Evolutionary conservation across 2,329 filamentous ascomycete species (phyloP), one percentile per base, ranked within the genome.

Genomic region (Aureobasidium uvarum): DNA sequence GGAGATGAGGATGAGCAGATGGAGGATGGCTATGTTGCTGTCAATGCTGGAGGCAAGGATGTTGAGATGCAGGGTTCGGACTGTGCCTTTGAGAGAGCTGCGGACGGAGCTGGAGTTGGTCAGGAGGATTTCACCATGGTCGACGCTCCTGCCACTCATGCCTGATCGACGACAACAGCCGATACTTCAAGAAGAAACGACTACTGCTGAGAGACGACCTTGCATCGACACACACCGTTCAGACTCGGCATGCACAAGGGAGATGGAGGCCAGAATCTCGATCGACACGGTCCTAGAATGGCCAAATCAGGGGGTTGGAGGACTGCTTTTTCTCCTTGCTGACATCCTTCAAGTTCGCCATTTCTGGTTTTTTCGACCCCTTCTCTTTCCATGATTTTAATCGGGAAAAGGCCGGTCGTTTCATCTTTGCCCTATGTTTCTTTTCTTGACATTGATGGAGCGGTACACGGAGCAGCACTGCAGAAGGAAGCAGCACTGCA

Each of bases 101-200:
- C 11, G 11, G 11, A 41, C 5, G 41, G 16, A 28, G 31, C 25
- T n/a, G 33, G 25, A 18, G 8, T 14, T 16, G 58, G 18, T 4
- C 13, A 28, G 28, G 43, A 63, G 18, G 48, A 63, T 38, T 63
- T 6, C 36, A 38, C 28, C 38, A 52, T 63, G 46, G 36, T 63
- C 36, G 48, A 63, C 28, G 48, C 60, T 3, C 38, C 54, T 45
- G 10, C 31, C 18, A 18, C 58, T 18, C 31, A 25, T 7, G n/a
- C 23, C 14, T 62, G 45, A 48, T 58, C 10, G 20, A 28, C 23
- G 25, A 8, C 23, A 31, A 6, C 2, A 28, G 28, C 14, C 13
- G 13, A 18, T 1, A 25, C 20, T 25, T 23, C 23, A 20, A 28
- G 11, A 14, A 39, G 8, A 4, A 16, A 28, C 23, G 45, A 28